Percentiles rank a stretch among this genome's conserved stretches.
Evolutionary conservation across 2,329 filamentous ascomycete genomes (phyloP).

Genomic region (Lojkania enalia): DNA sequence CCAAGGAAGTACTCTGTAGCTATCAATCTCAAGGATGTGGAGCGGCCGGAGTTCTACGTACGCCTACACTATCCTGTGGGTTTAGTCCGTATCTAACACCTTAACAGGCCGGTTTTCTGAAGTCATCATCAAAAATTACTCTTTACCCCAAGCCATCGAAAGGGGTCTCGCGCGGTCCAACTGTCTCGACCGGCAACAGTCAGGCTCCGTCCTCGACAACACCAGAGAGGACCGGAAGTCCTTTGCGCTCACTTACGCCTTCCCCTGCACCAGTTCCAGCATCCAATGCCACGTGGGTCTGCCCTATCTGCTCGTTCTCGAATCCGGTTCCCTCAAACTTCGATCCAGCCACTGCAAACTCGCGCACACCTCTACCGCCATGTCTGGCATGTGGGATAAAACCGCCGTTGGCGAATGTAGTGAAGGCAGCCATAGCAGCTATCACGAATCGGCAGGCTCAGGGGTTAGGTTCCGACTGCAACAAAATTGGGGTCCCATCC

Average conservation of each 20-base stretch:
- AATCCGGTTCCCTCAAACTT: conserved; percentile 94
- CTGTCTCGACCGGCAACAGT: conserved; percentile 46
- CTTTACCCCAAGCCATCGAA: conserved; percentile 80
- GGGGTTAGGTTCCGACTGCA: conserved; percentile 21
- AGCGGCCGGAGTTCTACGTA: conserved; percentile 88
- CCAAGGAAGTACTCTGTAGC: conserved; percentile 83
- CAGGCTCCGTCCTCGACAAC: conserved; percentile 32
- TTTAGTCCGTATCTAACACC: conserved; percentile 13
- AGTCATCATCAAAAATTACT: conserved; percentile 92
- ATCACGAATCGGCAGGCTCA: conserved; percentile 60
- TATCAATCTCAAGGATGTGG: conserved; percentile 86
- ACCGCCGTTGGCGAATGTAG: conserved; percentile 76
- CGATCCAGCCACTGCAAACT: conserved; percentile 78
- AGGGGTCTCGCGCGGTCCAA: conserved; percentile 59
- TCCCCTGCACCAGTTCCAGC: conserved; percentile 54
- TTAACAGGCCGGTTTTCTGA: conserved; percentile 79
- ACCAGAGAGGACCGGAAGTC: conserved; percentile 41
- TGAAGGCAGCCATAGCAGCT: conserved; percentile 84
- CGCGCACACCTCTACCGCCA: conserved; percentile 78
- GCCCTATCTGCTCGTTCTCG: conserved; percentile 92
- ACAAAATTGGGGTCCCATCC: not conserved
- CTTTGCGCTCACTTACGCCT: conserved; percentile 40
- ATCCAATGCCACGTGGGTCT: conserved; percentile 84
- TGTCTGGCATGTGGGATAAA: conserved; percentile 95
- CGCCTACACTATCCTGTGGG: conserved; percentile 19